Conservation (phyloP, 495 filamentous ascomycete genomes). For the Aspergillus wentii region DNA sequence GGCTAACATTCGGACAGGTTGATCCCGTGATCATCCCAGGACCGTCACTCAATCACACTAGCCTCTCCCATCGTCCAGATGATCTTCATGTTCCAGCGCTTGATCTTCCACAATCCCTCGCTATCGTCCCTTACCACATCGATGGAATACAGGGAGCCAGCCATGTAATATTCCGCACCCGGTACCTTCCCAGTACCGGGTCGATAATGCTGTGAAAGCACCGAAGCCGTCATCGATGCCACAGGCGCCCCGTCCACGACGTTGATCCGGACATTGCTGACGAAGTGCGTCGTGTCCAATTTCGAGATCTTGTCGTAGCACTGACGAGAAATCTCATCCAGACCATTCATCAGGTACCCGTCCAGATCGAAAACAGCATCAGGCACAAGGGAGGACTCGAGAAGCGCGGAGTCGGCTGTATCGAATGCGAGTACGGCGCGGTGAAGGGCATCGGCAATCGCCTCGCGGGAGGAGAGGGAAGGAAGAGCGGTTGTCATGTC, state of each 20-base stretch:
- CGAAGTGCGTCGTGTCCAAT: conserved; percentile 28
- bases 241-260: conserved; percentile 12
- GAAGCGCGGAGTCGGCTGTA: conserved; percentile 16
- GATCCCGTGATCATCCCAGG: too few species aligned
- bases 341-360: conserved; percentile 10
- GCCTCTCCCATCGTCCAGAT: conserved; percentile 23
- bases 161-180: conserved; percentile 4
- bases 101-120: conserved; percentile 26
- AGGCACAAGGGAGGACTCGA: conserved; percentile 19
- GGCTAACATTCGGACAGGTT: too few species aligned
- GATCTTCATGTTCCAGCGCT: conserved; percentile 14
- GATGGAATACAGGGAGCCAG: conserved; percentile 17
- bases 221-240: conserved; percentile 15
- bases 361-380: conserved; percentile 17
- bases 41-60: too few species aligned
- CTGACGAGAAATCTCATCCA: conserved; percentile 9
- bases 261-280: conserved; percentile 26
- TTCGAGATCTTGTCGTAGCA: conserved; percentile 15
- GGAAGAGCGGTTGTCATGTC: conserved; percentile 1
- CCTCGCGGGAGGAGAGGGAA: conserved; percentile 12
- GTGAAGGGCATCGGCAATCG: conserved; percentile 27
- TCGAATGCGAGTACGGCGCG: conserved; percentile 23
- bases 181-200: conserved; percentile 14
- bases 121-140: conserved; percentile 19
- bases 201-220: conserved; percentile 24